Evolutionary conservation across 768 basidiomycete genomes (phyloP).

Genomic region (Polyporus arcularius): DNA sequence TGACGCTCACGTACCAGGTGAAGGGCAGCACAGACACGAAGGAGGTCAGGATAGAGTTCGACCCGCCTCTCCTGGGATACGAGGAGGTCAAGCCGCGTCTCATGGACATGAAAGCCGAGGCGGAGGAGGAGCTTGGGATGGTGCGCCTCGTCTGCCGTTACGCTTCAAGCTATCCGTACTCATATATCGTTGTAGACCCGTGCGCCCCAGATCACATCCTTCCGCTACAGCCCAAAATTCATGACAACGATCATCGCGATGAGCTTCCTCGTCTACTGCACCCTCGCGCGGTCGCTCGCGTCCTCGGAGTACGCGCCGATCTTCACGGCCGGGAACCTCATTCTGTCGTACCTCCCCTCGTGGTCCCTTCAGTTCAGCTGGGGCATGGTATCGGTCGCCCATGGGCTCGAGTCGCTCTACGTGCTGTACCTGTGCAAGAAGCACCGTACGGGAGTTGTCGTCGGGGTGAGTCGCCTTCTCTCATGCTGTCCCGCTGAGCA

Average conservation of each 20-base stretch:
- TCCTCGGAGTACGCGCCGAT: slow-evolving; percentile 24
- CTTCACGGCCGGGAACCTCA: slow-evolving; percentile 20
- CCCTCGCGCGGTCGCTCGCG: slow-evolving; percentile 26
- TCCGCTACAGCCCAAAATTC: slow-evolving; percentile 44
- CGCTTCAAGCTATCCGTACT: background rate
- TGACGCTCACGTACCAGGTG: slow-evolving; percentile 66
- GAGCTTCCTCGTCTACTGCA: slow-evolving; percentile 36
- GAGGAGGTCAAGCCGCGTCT: slow-evolving; percentile 83
- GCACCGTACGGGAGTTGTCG: slow-evolving; percentile 49
- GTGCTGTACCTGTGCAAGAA: slow-evolving; percentile 47
- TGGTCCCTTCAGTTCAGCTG: slow-evolving; percentile 35
- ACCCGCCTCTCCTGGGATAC: slow-evolving; percentile 73
- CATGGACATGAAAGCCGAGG: slow-evolving; percentile 76
- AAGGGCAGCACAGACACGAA: slow-evolving; percentile 46
- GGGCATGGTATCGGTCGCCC: slow-evolving; percentile 36
- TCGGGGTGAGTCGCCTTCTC: slow-evolving; percentile 32
- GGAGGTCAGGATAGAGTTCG: slow-evolving; percentile 57
- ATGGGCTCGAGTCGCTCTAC: slow-evolving; percentile 52
- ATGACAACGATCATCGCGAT: slow-evolving; percentile 31
- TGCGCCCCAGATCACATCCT: slow-evolving; percentile 60
- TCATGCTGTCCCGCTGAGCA: slow-evolving; percentile 27
- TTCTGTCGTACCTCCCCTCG: slow-evolving; percentile 16
- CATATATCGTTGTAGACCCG: slow-evolving; percentile 47
- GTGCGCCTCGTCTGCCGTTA: slow-evolving; percentile 38
- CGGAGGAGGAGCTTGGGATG: slow-evolving; percentile 81